Conservation (phyloP, 768 basidiomycete species). For the Pleurotus tuber-regium region DNA sequence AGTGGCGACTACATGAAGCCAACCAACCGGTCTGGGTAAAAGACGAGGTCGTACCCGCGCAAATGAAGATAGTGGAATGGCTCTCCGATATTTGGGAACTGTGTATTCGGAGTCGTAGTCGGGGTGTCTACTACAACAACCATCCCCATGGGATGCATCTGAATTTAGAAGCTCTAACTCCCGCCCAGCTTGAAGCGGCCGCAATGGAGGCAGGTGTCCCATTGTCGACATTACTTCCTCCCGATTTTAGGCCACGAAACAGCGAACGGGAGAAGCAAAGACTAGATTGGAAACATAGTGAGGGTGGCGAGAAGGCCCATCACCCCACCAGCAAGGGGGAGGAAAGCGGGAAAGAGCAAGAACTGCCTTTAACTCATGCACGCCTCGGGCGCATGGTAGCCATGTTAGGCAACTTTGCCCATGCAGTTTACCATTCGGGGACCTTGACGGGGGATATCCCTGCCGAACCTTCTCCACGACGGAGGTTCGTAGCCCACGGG, state of each 20-base stretch:
- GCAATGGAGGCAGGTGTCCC: constrained; percentile 70
- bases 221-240: constrained; percentile 47
- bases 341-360: constrained; percentile 10
- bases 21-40: constrained; percentile 54
- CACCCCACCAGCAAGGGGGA: not conserved
- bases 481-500: not conserved
- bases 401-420: constrained; percentile 50
- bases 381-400: constrained; percentile 56
- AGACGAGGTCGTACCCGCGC: constrained; percentile 21
- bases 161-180: constrained; percentile 59
- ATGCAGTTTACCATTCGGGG: constrained; percentile 34
- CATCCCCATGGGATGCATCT: constrained; percentile 52
- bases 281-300: no score
- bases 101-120: constrained; percentile 10
- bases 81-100: constrained; percentile 9
- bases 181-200: constrained; percentile 54
- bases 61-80: not conserved
- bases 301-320: constrained; percentile 12
- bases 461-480: not conserved
- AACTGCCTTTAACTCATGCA: constrained; percentile 47
- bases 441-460: constrained; percentile 12
- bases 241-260: constrained; percentile 25
- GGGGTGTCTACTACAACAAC: constrained; percentile 14
- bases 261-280: no score
- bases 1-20: constrained; percentile 54